phyloP scores from a whole-genome alignment of 2,329 filamentous ascomycete species.

The Colletotrichum sp. region DNA sequence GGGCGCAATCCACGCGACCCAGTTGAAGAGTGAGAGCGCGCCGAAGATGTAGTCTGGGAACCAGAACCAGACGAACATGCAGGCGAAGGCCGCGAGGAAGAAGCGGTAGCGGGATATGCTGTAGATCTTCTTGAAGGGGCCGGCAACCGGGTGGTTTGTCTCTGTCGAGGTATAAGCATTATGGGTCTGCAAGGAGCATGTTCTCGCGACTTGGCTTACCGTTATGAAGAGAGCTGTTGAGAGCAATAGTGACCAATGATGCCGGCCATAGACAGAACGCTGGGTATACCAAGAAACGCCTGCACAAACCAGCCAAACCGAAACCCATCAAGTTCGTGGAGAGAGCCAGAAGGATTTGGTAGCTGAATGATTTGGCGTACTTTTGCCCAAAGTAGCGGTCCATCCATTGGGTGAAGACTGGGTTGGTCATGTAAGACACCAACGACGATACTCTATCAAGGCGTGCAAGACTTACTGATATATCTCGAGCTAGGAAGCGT shows the following conservation, averaged over 20 bases:
- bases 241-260: conserved; percentile 49
- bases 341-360: conserved; percentile 50
- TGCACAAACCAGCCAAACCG: conserved; percentile 52
- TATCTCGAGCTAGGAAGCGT: conserved; percentile 48
- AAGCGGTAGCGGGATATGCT: conserved; percentile 44
- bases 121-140: conserved; percentile 37
- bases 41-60: conserved; percentile 55
- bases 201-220: conserved; percentile 28
- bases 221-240: conserved; percentile 47
- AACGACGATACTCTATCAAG: no score
- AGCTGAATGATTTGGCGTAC: conserved; percentile 46
- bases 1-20: conserved; percentile 56
- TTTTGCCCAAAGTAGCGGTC: conserved; percentile 50
- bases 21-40: conserved; percentile 51
- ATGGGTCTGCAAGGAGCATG: background rate
- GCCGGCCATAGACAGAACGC: conserved; percentile 56
- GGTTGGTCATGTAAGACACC: no score
- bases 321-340: conserved; percentile 58
- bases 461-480: conserved; percentile 40
- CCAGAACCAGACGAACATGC: conserved; percentile 58
- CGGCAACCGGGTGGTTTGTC: conserved; percentile 27
- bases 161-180: background rate
- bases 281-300: conserved; percentile 54
- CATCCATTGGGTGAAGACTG: conserved; percentile 52
- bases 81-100: conserved; percentile 44